Evolutionary conservation across 176 grass and related monocot genomes (phyloP).

Genomic region (Neostapfia colusana): DNA sequence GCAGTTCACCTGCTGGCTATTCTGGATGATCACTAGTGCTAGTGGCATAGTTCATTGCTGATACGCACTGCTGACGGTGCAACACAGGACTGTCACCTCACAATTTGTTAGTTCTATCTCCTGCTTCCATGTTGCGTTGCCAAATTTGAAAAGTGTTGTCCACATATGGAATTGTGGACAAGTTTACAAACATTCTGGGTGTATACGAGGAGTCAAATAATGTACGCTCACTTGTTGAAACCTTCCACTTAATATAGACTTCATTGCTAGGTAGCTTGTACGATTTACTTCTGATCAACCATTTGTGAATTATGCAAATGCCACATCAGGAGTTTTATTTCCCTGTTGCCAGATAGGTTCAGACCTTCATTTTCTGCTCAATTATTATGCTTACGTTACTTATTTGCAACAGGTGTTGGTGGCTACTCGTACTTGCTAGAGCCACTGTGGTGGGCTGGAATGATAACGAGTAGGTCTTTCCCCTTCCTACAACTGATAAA

Average conservation of each 20-base stretch:
- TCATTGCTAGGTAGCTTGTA: neutral
- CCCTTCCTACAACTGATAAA: slow-evolving; percentile 13
- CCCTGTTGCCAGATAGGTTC: neutral
- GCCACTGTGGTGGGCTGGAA: slow-evolving; percentile 92
- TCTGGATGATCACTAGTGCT: neutral
- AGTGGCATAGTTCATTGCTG: neutral
- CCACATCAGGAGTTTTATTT: neutral
- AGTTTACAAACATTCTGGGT: neutral
- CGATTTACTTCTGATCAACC: neutral
- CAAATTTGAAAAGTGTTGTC: neutral
- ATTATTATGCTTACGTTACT: slow-evolving; percentile 13
- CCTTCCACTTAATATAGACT: neutral
- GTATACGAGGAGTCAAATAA: neutral
- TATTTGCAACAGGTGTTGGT: slow-evolving; percentile 69
- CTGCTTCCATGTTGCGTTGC: neutral
- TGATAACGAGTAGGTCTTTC: slow-evolving; percentile 79
- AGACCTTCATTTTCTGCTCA: neutral
- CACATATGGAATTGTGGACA: neutral
- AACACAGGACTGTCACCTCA: neutral
- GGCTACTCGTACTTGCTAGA: slow-evolving; percentile 97
- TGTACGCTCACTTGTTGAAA: neutral
- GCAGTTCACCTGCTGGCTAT: neutral
- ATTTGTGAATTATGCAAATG: neutral
- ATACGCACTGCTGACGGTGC: neutral
- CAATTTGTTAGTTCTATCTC: neutral